Percentiles rank a stretch among this genome's conserved stretches.
These are phyloP conservation scores for Salix exigua DNA, from an alignment of 345 rosid species.

Conservation along the genomic window DNA sequence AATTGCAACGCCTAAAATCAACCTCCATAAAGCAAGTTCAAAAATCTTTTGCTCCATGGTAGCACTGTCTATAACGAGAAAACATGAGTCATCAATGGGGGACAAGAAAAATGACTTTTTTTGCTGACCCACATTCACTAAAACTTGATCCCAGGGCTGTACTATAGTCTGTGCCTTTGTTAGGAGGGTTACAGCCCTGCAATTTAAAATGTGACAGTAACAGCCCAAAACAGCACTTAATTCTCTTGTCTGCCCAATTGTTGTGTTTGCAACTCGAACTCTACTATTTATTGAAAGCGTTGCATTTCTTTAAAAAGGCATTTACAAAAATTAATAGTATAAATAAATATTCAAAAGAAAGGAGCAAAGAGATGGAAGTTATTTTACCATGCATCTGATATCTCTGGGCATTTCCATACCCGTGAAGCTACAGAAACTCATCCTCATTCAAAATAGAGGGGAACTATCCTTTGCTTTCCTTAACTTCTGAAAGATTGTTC, in stretches of 20 bases:
- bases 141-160: background rate
- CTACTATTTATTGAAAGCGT: background rate
- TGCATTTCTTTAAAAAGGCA: conserved; percentile 14
- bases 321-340: conserved; percentile 19
- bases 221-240: background rate
- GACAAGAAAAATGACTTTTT: background rate
- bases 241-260: background rate
- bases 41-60: background rate
- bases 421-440: conserved; percentile 3
- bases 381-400: conserved; percentile 13
- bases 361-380: background rate
- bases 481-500: background rate
- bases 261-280: background rate
- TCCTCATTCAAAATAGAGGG: conserved; percentile 20
- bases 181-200: background rate
- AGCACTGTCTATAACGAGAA: background rate
- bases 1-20: no score
- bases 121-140: background rate
- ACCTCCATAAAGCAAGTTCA: no score
- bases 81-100: background rate
- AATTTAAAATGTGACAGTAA: conserved; percentile 3
- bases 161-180: background rate
- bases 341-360: background rate
- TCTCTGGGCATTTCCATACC: conserved; percentile 18
- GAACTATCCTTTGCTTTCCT: conserved; percentile 1